These are phyloP conservation scores for Yueomyces sp. DNA, from an alignment of 805 yeast species.

Conservation along the genomic window DNA sequence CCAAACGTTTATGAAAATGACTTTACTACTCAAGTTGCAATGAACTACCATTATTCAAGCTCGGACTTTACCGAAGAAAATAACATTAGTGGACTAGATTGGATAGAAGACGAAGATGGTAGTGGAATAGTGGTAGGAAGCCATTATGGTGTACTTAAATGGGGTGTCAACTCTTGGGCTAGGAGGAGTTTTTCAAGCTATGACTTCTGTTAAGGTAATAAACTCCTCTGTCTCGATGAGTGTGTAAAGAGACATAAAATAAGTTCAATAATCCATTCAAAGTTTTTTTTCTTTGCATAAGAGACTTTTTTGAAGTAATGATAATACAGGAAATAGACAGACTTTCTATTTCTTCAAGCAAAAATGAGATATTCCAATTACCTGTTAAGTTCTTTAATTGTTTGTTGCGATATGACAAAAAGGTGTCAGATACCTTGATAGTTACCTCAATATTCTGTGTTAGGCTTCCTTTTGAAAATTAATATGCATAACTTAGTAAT, in stretches of 20 bases:
- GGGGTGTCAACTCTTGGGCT: constrained; percentile 57
- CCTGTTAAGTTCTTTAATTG: too few relatives aligned
- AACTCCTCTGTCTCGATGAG: neutral
- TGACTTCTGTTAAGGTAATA: constrained; percentile 25
- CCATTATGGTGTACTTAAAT: constrained; percentile 52
- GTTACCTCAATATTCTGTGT: too few relatives aligned
- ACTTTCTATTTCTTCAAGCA: too few relatives aligned
- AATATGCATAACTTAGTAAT: too few relatives aligned
- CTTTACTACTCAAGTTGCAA: neutral
- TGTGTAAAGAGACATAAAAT: too few relatives aligned
- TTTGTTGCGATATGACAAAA: too few relatives aligned
- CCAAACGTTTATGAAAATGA: neutral
- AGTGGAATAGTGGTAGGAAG: constrained; percentile 46
- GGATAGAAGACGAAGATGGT: constrained; percentile 38
- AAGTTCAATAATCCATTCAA: too few relatives aligned
- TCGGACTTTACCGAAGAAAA: constrained; percentile 23
- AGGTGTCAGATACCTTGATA: too few relatives aligned
- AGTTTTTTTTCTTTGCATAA: too few relatives aligned
- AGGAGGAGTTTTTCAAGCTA: constrained; percentile 49
- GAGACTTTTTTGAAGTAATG: too few relatives aligned
- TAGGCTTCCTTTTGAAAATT: too few relatives aligned
- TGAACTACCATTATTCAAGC: constrained; percentile 4
- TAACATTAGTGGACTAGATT: constrained; percentile 50
- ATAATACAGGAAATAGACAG: neutral
- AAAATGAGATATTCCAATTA: too few relatives aligned